Percentiles rank a stretch among this genome's conserved stretches.
phyloP scores from a whole-genome alignment of 2,329 filamentous ascomycete species.

The Talaromyces sp. region DNA sequence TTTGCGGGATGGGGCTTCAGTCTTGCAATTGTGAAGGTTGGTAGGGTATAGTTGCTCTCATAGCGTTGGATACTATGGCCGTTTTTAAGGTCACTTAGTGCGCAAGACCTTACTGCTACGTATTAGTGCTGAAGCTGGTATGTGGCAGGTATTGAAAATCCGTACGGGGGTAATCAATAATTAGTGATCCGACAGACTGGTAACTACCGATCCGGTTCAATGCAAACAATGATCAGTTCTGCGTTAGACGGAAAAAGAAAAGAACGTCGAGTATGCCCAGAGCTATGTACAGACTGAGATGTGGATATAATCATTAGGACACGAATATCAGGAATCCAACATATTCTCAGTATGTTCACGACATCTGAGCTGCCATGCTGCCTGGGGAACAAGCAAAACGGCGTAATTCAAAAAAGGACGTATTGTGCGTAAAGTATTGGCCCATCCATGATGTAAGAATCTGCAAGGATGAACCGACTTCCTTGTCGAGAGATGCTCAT shows the following conservation, averaged over 20 bases:
- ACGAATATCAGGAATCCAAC: neutral
- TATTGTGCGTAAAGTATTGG: neutral
- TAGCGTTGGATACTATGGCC: neutral
- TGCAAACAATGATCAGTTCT: neutral
- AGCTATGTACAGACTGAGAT: neutral
- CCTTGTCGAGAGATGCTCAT: neutral
- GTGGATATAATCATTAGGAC: neutral
- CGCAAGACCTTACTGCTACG: neutral
- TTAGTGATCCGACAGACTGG: conserved; percentile 9
- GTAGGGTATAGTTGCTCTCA: neutral
- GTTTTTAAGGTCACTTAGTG: neutral
- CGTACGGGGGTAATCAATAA: neutral
- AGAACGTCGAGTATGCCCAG: neutral
- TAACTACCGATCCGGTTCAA: conserved; percentile 4
- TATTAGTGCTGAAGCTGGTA: neutral
- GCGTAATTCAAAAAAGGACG: neutral
- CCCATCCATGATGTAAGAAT: conserved; percentile 17
- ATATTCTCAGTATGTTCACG: neutral
- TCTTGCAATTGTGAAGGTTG: neutral
- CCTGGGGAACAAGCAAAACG: neutral
- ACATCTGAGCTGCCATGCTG: neutral
- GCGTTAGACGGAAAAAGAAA: neutral
- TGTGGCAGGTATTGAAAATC: neutral
- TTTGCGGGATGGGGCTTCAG: neutral
- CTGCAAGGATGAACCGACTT: conserved; percentile 14